These are phyloP conservation scores for Sisymbrium altissimum DNA, from an alignment of 345 rosid species.

Conservation along the genomic window DNA sequence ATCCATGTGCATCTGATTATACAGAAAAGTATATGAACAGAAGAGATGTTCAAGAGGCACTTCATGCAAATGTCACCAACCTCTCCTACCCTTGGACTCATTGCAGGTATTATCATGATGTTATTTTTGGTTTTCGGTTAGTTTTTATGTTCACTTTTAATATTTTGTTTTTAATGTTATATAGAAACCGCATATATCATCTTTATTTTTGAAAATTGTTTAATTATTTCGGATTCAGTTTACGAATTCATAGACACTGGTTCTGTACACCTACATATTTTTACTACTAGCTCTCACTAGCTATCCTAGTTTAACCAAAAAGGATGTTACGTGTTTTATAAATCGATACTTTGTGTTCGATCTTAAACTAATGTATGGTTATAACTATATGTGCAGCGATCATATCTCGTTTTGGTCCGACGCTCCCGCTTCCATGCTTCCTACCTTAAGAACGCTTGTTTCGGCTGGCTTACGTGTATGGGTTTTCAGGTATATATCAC, in stretches of 20 bases:
- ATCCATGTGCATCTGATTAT: constrained; percentile 60
- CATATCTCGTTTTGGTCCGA: constrained; percentile 49
- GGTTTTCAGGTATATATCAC: constrained; percentile 57
- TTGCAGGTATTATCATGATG: constrained; percentile 52
- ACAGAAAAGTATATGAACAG: constrained; percentile 57
- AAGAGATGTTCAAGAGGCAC: constrained; percentile 70
- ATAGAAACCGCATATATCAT: neutral
- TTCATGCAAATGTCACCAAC: constrained; percentile 66
- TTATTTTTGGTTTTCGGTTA: neutral
- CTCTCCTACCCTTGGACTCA: constrained; percentile 70
- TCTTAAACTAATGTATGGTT: neutral
- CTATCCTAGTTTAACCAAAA: neutral
- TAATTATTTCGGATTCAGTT: too few relatives aligned
- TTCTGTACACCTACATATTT: neutral
- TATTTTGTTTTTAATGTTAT: neutral
- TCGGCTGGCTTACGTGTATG: constrained; percentile 70
- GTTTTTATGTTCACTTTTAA: neutral
- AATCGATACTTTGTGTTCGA: neutral
- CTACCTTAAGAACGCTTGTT: constrained; percentile 57
- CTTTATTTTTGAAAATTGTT: too few relatives aligned
- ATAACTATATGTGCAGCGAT: constrained; percentile 37
- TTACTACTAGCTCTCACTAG: neutral
- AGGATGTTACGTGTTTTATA: neutral
- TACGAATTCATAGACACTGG: too few relatives aligned
- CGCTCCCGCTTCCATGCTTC: constrained; percentile 68